Conservation (phyloP, 2,329 filamentous ascomycete genomes). For the Thelonectria blattea region DNA sequence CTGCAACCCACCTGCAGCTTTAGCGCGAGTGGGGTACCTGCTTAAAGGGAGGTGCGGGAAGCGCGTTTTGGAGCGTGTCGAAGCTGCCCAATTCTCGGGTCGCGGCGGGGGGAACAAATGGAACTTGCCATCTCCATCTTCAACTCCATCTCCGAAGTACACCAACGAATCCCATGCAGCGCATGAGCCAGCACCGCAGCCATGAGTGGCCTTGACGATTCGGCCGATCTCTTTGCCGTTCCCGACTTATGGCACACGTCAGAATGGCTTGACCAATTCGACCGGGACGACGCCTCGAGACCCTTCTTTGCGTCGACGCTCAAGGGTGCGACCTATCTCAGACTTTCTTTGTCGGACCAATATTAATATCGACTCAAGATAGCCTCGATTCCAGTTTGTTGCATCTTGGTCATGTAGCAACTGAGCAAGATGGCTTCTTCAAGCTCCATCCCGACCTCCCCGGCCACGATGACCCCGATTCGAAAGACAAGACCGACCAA, state of each 20-base stretch:
- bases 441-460: slow-evolving; percentile 27
- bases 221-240: slow-evolving; percentile 66
- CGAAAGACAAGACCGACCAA: slow-evolving; percentile 14
- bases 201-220: slow-evolving; percentile 49
- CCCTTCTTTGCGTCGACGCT: slow-evolving; percentile 54
- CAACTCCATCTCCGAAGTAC: background rate
- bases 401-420: slow-evolving; percentile 27
- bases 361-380: slow-evolving; percentile 17
- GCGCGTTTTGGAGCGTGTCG: background rate
- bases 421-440: slow-evolving; percentile 42
- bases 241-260: slow-evolving; percentile 66
- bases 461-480: slow-evolving; percentile 13
- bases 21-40: slow-evolving; percentile 13
- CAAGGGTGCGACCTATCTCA: slow-evolving; percentile 35
- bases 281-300: slow-evolving; percentile 24
- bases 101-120: background rate
- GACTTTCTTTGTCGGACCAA: background rate
- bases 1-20: background rate
- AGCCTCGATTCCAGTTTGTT: slow-evolving; percentile 23
- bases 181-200: slow-evolving; percentile 14
- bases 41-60: background rate
- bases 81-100: slow-evolving; percentile 17
- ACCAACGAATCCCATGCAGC: slow-evolving; percentile 19
- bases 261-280: slow-evolving; percentile 50
- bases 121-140: background rate